Evolutionary conservation across 169 alveolate genomes (phyloP).

Genomic region (Blepharisma undulans): DNA sequence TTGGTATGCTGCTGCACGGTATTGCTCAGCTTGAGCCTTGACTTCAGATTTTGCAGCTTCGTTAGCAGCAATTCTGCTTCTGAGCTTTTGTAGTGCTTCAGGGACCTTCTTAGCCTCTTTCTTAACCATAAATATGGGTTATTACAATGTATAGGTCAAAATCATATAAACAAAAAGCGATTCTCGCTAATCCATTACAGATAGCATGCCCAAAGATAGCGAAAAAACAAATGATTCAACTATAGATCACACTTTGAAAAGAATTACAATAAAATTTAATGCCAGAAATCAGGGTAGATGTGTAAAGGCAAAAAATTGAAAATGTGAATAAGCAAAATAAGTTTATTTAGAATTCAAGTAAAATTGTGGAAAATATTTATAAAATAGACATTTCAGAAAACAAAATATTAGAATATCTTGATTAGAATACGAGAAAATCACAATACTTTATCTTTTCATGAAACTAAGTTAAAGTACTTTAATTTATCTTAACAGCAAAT

Average conservation of each 20-base stretch:
- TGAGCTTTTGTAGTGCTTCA: neutral
- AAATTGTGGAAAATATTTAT: neutral
- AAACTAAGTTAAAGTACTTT: too few species aligned
- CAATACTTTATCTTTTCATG: too few species aligned
- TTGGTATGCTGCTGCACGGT: neutral
- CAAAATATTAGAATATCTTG: too few species aligned
- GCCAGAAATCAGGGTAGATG: neutral
- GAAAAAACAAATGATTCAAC: neutral
- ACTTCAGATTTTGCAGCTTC: neutral
- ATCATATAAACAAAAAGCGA: neutral
- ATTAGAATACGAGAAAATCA: too few species aligned
- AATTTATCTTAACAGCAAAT: too few species aligned
- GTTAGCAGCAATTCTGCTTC: neutral
- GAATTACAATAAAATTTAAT: neutral
- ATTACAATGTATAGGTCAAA: neutral
- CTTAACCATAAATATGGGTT: neutral
- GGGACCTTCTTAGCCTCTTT: conserved; percentile 26
- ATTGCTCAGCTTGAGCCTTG: neutral
- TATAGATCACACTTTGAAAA: neutral
- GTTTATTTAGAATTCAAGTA: neutral
- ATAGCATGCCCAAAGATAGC: neutral
- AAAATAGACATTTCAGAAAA: too few species aligned
- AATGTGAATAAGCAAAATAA: neutral
- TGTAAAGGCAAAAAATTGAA: neutral
- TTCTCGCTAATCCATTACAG: neutral